phyloP scores from a whole-genome alignment of 2,329 filamentous ascomycete genomes.

The Aspergillaceae sp. region DNA sequence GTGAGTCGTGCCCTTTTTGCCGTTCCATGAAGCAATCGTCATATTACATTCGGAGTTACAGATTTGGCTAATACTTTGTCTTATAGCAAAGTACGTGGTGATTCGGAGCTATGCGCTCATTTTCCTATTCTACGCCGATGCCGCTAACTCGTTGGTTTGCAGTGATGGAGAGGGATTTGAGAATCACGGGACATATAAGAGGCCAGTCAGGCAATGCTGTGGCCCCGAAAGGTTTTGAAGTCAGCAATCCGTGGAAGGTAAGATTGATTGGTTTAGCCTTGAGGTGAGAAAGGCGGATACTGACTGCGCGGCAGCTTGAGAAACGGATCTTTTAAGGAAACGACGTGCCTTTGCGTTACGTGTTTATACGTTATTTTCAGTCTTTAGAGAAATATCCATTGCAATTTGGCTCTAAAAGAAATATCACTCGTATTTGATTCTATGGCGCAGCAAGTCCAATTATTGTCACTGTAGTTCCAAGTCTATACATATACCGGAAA shows the following conservation, averaged over 20 bases:
- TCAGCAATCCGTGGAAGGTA: constrained; percentile 62
- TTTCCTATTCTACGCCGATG: constrained; percentile 6
- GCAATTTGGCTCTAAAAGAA: constrained; percentile 3
- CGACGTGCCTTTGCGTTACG: constrained; percentile 13
- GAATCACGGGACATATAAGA: constrained; percentile 53
- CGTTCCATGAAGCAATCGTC: background rate
- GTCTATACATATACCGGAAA: background rate
- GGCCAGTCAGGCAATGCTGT: constrained; percentile 53
- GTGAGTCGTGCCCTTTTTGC: constrained; percentile 35
- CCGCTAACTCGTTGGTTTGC: constrained; percentile 17
- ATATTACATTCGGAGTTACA: constrained; percentile 6
- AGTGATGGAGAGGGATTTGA: constrained; percentile 61
- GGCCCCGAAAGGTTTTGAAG: constrained; percentile 55
- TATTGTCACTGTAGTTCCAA: constrained; percentile 2
- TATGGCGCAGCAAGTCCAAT: constrained; percentile 1
- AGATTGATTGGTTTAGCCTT: background rate
- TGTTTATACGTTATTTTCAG: constrained; percentile 9
- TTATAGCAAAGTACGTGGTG: constrained; percentile 46
- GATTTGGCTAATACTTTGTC: constrained; percentile 29
- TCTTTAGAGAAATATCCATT: constrained; percentile 13
- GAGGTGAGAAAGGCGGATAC: constrained; percentile 5
- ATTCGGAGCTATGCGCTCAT: background rate
- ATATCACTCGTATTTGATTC: constrained; percentile 15
- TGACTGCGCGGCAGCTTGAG: constrained; percentile 28
- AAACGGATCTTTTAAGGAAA: constrained; percentile 30